phyloP scores from a whole-genome alignment of 768 basidiomycete genomes.

The Paxillus ammoniavirescens region DNA sequence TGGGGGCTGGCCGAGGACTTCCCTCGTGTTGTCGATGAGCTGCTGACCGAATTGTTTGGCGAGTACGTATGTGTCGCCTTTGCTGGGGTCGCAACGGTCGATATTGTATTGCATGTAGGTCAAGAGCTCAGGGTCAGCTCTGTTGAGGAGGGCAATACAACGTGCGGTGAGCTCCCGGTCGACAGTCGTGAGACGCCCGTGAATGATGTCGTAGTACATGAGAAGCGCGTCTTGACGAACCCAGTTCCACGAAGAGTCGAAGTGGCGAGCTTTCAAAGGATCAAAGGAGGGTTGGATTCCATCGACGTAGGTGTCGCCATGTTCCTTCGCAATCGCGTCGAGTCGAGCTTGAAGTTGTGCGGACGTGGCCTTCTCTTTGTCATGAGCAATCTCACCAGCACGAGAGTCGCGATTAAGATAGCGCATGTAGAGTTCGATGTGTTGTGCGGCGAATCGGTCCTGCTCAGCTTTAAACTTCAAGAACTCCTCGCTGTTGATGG shows the following conservation, averaged over 20 bases:
- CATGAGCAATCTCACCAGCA: slow-evolving; percentile 86
- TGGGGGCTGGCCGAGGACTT: slow-evolving; percentile 80
- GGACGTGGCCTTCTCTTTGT: slow-evolving; percentile 77
- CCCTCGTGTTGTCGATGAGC: slow-evolving; percentile 89
- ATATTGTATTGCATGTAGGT: slow-evolving; percentile 97
- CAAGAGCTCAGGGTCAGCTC: slow-evolving; percentile 89
- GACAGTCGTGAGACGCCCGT: slow-evolving; percentile 89
- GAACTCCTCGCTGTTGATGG: slow-evolving; percentile 98
- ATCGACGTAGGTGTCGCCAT: slow-evolving; percentile 90
- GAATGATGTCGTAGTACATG: slow-evolving; percentile 99
- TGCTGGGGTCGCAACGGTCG: slow-evolving; percentile 71
- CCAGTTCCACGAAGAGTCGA: slow-evolving; percentile 99
- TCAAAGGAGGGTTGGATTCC: slow-evolving; percentile 96
- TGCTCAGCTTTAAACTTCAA: slow-evolving; percentile 94
- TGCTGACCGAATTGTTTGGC: slow-evolving; percentile 97
- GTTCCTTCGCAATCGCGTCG: slow-evolving; percentile 86
- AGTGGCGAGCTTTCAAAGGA: slow-evolving; percentile 93
- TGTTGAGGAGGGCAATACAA: slow-evolving; percentile 96
- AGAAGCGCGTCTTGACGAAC: slow-evolving; percentile 93
- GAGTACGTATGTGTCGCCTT: slow-evolving; percentile 90
- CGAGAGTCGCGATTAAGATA: slow-evolving; percentile 93
- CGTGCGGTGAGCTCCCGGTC: slow-evolving; percentile 96
- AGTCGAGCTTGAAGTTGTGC: slow-evolving; percentile 77
- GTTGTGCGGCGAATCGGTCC: slow-evolving; percentile 86
- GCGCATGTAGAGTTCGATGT: slow-evolving; percentile 96